Base-by-base conservation (phyloP, 2,329 filamentous ascomycete genomes). In the Chaetomium sp. region DNA sequence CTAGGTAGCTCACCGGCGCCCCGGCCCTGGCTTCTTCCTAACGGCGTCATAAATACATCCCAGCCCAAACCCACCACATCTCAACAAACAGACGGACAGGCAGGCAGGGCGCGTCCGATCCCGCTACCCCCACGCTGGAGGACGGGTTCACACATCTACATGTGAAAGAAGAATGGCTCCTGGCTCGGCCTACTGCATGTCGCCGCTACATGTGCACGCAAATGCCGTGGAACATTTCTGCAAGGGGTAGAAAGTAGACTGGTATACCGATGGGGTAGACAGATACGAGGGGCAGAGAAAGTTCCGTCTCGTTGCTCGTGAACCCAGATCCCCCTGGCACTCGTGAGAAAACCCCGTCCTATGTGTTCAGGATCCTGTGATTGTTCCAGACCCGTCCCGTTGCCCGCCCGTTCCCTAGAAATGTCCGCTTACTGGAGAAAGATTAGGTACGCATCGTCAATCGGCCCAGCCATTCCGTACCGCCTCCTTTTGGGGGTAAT, bases 351-450 rank as follows among this genome's bases (percentile, higher is more conserved):
- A 47, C n/a, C 42, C 19, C 53, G 25, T 45, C 19, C 31, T 38
- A 45, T 57, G 58, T 21, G 38, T 42, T 42, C 38, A 42, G 38
- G 16, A 31, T 47, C 9, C 45, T 8, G 45, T 47, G 45, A 47
- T n/a, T 23, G 45, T 19, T 19, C 45, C 45, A 47, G 8, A 9
- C 45, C 45, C 45, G n/a, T 23, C n/a, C 45, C 19, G n/a, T 47
- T 23, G n/a, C 50, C 33, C 45, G 8, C 45, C 63, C 38, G 38
- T n/a, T 49, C 60, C 65, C 55, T 58, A 63, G 66, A 64, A 64
- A 68, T 64, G 51, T 63, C 57, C 45, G 66, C 68, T 69, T 66
- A 68, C 69, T 72, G 66, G 68, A 71, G 67, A 68, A 65, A 59
- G 67, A 66, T 69, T 67, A n/a, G n/a, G n/a, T n/a, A 67, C 60